Evolutionary conservation across 2,329 filamentous ascomycete genomes (phyloP).

Genomic region (Neofusicoccum sp.): DNA sequence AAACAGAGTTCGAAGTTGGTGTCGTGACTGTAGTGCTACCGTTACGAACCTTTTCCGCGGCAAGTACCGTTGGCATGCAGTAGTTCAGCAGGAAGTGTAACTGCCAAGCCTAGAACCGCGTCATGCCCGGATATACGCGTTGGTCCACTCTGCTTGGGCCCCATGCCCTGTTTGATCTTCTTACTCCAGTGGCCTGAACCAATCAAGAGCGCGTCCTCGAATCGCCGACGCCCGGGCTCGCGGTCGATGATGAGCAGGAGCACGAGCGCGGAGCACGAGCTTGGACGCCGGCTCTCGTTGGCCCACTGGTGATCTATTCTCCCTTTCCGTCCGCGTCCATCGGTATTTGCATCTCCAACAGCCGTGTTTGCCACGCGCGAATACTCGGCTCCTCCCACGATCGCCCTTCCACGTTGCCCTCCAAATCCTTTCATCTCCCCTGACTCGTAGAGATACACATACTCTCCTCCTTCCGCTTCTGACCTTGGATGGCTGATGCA

Average conservation of each 20-base stretch:
- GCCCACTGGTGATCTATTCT: not conserved
- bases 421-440: not conserved
- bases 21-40: not conserved
- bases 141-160: not conserved
- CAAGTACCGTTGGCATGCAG: not conserved
- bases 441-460: slow-evolving; percentile 3
- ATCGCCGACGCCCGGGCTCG: not conserved
- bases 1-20: not conserved
- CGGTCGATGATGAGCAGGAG: not conserved
- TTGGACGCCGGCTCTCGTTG: not conserved
- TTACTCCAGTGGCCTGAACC: not conserved
- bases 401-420: not conserved
- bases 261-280: not conserved
- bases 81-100: not conserved
- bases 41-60: not conserved
- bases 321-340: not conserved
- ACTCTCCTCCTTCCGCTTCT: not conserved
- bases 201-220: not conserved
- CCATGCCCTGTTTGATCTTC: slow-evolving; percentile 9
- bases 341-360: not conserved
- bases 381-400: not conserved
- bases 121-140: slow-evolving; percentile 2
- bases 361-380: not conserved
- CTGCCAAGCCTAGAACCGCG: not conserved
- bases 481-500: not conserved